Conservation (phyloP, 176 grass and related monocot species). For the Neostapfia colusana region DNA sequence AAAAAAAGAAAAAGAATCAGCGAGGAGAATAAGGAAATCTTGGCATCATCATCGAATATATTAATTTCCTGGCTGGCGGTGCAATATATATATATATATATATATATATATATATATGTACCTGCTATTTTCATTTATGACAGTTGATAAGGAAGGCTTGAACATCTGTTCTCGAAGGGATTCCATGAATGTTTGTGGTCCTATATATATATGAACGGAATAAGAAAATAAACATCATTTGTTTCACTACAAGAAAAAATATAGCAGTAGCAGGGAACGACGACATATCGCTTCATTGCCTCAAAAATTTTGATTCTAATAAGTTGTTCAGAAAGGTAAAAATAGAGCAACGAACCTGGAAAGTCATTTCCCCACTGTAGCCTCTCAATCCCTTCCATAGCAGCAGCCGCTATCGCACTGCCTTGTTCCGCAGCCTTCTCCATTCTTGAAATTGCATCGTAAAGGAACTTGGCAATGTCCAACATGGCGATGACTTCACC, state of each 20-base stretch:
- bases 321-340: background rate
- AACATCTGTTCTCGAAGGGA: conserved; percentile 81
- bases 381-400: conserved; percentile 64
- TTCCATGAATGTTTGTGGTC: conserved; percentile 72
- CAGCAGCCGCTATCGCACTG: conserved; percentile 69
- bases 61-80: background rate
- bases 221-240: conserved; percentile 21
- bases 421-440: conserved; percentile 84
- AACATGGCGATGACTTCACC: conserved; percentile 81
- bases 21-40: background rate
- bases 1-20: background rate
- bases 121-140: conserved; percentile 73
- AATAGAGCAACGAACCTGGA: conserved; percentile 47
- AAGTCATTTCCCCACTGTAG: conserved; percentile 59
- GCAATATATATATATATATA: no score
- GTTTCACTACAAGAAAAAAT: background rate
- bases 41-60: background rate
- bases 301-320: background rate
- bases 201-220: conserved; percentile 35
- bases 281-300: no score
- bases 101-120: no score
- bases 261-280: no score
- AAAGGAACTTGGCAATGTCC: conserved; percentile 85
- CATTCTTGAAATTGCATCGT: conserved; percentile 85
- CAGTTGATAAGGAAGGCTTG: conserved; percentile 80